Base-by-base conservation (phyloP, 2,329 filamentous ascomycete species). In the Trichothecium roseum region DNA sequence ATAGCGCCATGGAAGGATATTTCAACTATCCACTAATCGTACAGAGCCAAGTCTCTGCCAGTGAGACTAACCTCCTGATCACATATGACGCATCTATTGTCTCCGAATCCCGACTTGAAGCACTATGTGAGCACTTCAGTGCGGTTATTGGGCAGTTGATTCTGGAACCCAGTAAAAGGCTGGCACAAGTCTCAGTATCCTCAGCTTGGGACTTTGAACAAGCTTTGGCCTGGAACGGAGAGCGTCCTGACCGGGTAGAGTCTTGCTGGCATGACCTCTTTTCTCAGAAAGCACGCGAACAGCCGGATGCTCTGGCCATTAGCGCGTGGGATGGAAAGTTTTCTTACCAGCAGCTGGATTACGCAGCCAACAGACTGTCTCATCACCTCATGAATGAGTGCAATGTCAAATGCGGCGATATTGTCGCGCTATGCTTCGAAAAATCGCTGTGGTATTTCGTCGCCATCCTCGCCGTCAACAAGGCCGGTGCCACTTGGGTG, bases 391-490 rank as follows among this genome's bases (percentile, higher is more conserved):
- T 22, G 8, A 7, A 8, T 41, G 5, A 39, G 49, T 14, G 39
- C 55, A 12, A 31, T 38, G 10, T 41, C 41, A 2, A 53, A 48
- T 36, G 22, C n/a, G 3, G 33, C 22, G 27, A 36, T 33, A 1
- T 49, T 1, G 49, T 59, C 4, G 54, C 54, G 0, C 38, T 61
- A 10, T 53, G 48, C 29, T 59, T 59, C 28, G 52, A 58, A 14
- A 61, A 61, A 42, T 59, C 55, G 4, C 45, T 42, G 24, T 61
- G 52, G 51, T 45, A 45, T 1, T 34, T 49, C n/a, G 45, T 59
- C 3, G 49, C 51, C 1, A 51, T 57, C 38, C 34, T 61, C 9
- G 53, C 42, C 6, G 46, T 59, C 1, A 37, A 55, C 32, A 56
- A 52, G 34, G 40, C 54, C 1, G 56, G 56, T 4, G 54, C 47